Percentiles rank a stretch among this genome's conserved stretches.
phyloP scores from a whole-genome alignment of 169 alveolate genomes.

The Cryptosporidium sp. region DNA sequence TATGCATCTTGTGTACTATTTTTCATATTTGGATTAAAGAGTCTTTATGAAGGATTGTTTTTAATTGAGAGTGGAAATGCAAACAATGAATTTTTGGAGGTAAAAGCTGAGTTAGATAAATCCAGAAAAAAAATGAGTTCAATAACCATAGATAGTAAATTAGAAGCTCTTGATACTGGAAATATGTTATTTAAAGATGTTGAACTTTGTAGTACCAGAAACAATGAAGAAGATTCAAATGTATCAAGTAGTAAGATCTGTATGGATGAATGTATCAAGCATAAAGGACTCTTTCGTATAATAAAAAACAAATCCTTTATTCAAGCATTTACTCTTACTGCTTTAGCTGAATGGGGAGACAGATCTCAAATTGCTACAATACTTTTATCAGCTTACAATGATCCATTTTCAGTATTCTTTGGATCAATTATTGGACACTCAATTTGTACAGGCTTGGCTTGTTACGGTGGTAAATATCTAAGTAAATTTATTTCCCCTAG shows the following conservation, averaged over 20 bases:
- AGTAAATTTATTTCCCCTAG: conserved; percentile 78
- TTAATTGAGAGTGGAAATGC: conserved; percentile 44
- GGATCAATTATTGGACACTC: conserved; percentile 81
- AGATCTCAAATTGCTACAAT: conserved; percentile 80
- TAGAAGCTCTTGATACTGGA: conserved; percentile 30
- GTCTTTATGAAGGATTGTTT: conserved; percentile 77
- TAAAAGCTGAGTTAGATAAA: conserved; percentile 48
- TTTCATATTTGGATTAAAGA: conserved; percentile 73
- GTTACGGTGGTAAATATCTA: conserved; percentile 76
- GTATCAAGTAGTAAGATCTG: background rate
- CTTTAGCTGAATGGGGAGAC: conserved; percentile 84
- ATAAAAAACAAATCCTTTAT: conserved; percentile 47
- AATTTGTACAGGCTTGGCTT: conserved; percentile 77
- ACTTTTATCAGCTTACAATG: conserved; percentile 77
- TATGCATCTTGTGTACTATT: conserved; percentile 76
- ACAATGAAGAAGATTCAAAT: background rate
- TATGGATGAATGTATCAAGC: conserved; percentile 4
- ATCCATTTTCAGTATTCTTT: conserved; percentile 77
- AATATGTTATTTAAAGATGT: conserved; percentile 38
- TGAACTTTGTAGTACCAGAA: conserved; percentile 16
- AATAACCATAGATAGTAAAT: conserved; percentile 1
- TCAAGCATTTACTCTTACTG: conserved; percentile 75
- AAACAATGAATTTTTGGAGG: conserved; percentile 62
- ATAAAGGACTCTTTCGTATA: conserved; percentile 8
- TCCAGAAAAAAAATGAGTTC: conserved; percentile 9